A percentile compares a stretch with the other conserved stretches of the same genome.
Evolutionary conservation across 495 filamentous ascomycete species (phyloP).

Genomic region (Lasiosphaeris hirsuta): DNA sequence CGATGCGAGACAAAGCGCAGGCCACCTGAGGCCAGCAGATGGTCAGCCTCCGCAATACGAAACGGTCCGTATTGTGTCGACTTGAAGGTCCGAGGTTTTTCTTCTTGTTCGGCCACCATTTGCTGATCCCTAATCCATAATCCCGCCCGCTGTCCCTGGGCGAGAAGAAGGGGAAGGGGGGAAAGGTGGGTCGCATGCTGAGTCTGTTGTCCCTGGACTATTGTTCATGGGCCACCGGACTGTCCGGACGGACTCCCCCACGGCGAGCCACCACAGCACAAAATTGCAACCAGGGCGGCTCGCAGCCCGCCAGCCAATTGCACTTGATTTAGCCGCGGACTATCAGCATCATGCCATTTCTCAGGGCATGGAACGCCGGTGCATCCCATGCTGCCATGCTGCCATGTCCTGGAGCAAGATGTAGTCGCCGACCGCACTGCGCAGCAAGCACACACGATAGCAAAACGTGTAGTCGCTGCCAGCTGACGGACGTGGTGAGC

Average conservation of each 20-base stretch:
- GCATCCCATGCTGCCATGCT: background rate
- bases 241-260: conserved; percentile 29
- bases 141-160: conserved; percentile 9
- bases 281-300: conserved; percentile 23
- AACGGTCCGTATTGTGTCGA: conserved; percentile 12
- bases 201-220: background rate
- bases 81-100: conserved; percentile 11
- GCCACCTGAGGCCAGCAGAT: background rate
- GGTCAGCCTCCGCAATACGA: conserved; percentile 14
- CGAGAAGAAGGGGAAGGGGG: background rate
- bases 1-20: conserved; percentile 20
- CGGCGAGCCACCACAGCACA: conserved; percentile 25
- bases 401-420: background rate
- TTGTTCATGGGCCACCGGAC: conserved; percentile 21
- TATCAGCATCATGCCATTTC: conserved; percentile 18
- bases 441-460: too few relatives aligned
- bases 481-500: conserved; percentile 24
- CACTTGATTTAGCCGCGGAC: conserved; percentile 28
- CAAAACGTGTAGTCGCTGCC: conserved; percentile 24
- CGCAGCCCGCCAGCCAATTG: conserved; percentile 25
- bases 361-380: background rate
- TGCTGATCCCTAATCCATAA: conserved; percentile 14
- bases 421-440: background rate
- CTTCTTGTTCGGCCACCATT: conserved; percentile 14
- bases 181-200: conserved; percentile 17